Base-by-base conservation (phyloP, 352 stramenopile species). In the Phytophthora pinifolia region DNA sequence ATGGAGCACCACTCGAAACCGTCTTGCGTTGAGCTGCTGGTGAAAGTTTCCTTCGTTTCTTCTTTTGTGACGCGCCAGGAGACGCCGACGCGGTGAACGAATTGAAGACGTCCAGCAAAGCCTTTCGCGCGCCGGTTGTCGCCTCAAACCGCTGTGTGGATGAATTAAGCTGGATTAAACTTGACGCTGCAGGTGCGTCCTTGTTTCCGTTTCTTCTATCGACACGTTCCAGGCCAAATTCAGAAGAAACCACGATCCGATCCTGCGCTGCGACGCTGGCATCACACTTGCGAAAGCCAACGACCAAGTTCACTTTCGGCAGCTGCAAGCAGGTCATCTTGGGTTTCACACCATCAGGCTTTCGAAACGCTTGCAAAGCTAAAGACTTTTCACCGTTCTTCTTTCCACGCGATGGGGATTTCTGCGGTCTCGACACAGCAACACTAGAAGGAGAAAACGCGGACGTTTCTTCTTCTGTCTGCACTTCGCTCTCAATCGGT, bases 31-130 rank as follows among this genome's bases (percentile, higher is more conserved):
- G 52, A 43, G 36, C 20, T n/a, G 22, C 9, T n/a, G 60, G 44
- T 17, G 72, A 59, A 27, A 78, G 25, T 17, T 70, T 88, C 18
- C 59, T 62, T 38, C 72, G 77, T 46, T 88, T 89, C 36, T 79
- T 87, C 46, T 83, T 86, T 22, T 72, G 66, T 9, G 61, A 67
- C 7, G 25, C 29, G 6, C 46, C 34, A n/a, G 25, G 25, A 29
- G 44, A 36, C 10, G 29, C 22, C 12, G 54, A 22, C 29, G 46
- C 34, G 30, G 61, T 72, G 18, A 80, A 83, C 5, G 68, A 73
- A 39, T 65, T 72, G 43, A 83, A 86, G 20, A 81, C 37, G 3
- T 74, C 59, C 6, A 73, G 12, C 25, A 79, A 44, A 2, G 66
- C 62, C 35, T 60, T 55, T 14, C 37, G 68, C 32, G 58, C 49